Conservation (phyloP, 2,329 filamentous ascomycete genomes). For the Zymoseptoria pseudotritici region DNA sequence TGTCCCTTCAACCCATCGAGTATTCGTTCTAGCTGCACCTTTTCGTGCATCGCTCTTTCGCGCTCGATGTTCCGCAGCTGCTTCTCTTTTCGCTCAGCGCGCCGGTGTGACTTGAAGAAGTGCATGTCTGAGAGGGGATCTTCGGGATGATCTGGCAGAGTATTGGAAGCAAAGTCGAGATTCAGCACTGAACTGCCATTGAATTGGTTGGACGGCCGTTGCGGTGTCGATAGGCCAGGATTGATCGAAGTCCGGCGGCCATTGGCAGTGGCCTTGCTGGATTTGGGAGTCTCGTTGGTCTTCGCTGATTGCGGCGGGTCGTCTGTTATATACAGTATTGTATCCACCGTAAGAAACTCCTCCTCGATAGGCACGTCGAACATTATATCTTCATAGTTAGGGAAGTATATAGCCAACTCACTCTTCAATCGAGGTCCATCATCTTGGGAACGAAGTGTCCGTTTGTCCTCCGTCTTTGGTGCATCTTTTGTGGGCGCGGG, state of each 20-base stretch:
- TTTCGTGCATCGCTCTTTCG: constrained; percentile 59
- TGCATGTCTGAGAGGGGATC: constrained; percentile 52
- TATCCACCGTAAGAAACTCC: constrained; percentile 46
- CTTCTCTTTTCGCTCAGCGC: constrained; percentile 59
- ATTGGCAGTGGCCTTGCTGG: constrained; percentile 4
- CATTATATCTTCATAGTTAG: constrained; percentile 90
- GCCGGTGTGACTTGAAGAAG: constrained; percentile 52
- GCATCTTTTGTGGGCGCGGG: constrained; percentile 13
- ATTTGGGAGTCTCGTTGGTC: constrained; percentile 10
- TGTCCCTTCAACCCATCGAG: constrained; percentile 80
- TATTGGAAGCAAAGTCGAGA: constrained; percentile 20
- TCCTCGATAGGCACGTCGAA: constrained; percentile 73
- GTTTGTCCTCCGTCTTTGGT: constrained; percentile 48
- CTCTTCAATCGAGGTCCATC: constrained; percentile 77
- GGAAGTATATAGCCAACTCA: constrained; percentile 83
- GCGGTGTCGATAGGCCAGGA: constrained; percentile 13
- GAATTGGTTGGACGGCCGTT: constrained; percentile 10
- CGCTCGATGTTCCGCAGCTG: constrained; percentile 61
- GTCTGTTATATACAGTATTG: constrained; percentile 25
- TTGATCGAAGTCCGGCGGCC: constrained; percentile 9
- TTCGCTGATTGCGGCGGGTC: constrained; percentile 12
- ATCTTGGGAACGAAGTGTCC: constrained; percentile 81
- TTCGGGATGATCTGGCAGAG: constrained; percentile 28
- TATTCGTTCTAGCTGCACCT: constrained; percentile 56
- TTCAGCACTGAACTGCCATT: constrained; percentile 16